Evolutionary conservation across 2,329 filamentous ascomycete species (phyloP).

Genomic region (Colletotrichum trifolii): DNA sequence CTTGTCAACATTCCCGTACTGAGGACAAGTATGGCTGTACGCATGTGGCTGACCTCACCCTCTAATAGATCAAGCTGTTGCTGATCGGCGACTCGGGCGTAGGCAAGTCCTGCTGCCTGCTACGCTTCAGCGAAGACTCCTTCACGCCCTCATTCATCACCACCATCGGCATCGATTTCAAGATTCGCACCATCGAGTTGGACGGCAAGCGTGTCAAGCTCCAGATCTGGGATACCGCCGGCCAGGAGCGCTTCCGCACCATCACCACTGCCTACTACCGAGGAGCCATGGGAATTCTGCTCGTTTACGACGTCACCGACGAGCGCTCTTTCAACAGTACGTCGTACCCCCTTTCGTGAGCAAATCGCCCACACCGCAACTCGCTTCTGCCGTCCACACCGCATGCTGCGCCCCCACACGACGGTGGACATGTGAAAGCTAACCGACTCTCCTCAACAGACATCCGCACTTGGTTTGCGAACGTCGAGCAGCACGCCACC

Average conservation of each 20-base stretch:
- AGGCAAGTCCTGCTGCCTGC: slow-evolving; percentile 95
- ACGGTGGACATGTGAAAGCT: slow-evolving; percentile 28
- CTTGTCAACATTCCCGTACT: slow-evolving; percentile 7
- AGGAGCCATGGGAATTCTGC: slow-evolving; percentile 96
- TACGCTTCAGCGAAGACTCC: slow-evolving; percentile 97
- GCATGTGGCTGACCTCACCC: slow-evolving; percentile 39
- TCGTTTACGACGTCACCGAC: slow-evolving; percentile 99
- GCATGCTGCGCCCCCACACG: not conserved
- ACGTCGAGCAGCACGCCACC: slow-evolving; percentile 97
- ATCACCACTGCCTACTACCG: slow-evolving; percentile 99
- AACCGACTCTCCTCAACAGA: slow-evolving; percentile 65
- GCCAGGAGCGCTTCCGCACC: slow-evolving; percentile 97
- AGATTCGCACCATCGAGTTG: slow-evolving; percentile 98
- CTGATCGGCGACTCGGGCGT: slow-evolving; percentile 97
- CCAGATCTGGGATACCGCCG: slow-evolving; percentile 99
- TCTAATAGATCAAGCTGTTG: slow-evolving; percentile 87
- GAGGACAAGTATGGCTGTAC: slow-evolving; percentile 34
- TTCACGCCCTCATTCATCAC: slow-evolving; percentile 99
- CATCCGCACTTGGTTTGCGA: slow-evolving; percentile 99
- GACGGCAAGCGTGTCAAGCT: slow-evolving; percentile 99
- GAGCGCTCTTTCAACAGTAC: slow-evolving; percentile 94
- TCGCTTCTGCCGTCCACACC: not conserved
- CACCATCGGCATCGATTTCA: slow-evolving; percentile 99
- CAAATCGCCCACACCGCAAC: too few relatives aligned
- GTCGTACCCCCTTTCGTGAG: slow-evolving; percentile 44